Base-by-base conservation (phyloP, 2,329 filamentous ascomycete genomes). In the Colletotrichum spinosum region DNA sequence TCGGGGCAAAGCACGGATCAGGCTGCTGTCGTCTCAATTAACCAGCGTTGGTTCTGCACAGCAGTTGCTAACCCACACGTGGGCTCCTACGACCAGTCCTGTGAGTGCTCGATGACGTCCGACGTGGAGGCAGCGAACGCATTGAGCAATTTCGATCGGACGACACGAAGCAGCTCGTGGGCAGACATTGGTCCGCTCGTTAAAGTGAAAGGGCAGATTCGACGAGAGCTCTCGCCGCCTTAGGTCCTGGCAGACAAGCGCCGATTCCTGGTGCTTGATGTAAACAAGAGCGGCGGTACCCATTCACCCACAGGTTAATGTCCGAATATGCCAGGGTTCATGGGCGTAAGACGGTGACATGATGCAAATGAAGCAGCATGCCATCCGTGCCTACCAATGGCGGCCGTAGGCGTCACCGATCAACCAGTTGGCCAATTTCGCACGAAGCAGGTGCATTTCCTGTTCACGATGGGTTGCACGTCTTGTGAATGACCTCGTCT, bases 281-380 rank as follows among this genome's bases (percentile, higher is more conserved):
- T 60, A 60, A 67, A 65, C 50, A 60, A 64, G 60, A 39, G 60
- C 49, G 60, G 37, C 41, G 42, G 53, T 66, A 60, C 55, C 60
- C 64, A 65, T 67, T 57, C 63, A 53, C 48, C 63, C 63, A 66
- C 60, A 67, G 39, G 25, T 67, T 67, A 65, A 67, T 67, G 55
- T 60, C 64, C 64, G 64, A 67, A 55, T 45, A 60, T 67, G 49
- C 64, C 64, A 65, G 64, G 64, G 49, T 65, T 65, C 50, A 44
- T 46, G 44, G 60, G 41, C 44, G 44, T 35, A 67, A 55, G 49
- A 65, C 51, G 44, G 46, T 25, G 55, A 53, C 41, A 57, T 58
- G 49, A 55, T 62, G 59, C 59, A 67, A 67, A 65, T 60, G 42
- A 60, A 38, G 39, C 38, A 67, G 51, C 60, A 55, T 67, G 55